Evolutionary conservation across 164 flowering plant species (phyloP).

Genomic region (Aristolochia contorta): DNA sequence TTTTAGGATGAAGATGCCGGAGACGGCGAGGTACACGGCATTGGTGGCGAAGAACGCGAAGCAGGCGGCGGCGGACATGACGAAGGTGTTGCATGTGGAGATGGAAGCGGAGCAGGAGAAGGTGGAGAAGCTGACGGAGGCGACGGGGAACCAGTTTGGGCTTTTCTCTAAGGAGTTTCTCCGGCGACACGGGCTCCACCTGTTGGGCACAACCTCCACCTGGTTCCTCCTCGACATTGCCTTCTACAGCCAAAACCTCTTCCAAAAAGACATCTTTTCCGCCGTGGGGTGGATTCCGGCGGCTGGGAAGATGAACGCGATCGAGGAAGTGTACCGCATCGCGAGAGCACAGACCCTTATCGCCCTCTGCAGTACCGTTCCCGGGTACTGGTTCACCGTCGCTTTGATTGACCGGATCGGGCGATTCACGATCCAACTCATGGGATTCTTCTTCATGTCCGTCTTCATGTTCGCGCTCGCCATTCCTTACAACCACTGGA

Average conservation of each 20-base stretch:
- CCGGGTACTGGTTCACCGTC: conserved; percentile 34
- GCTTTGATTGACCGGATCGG: conserved; percentile 24
- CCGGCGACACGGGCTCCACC: conserved; percentile 11
- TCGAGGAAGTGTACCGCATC: conserved; percentile 23
- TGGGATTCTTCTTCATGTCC: conserved; percentile 35
- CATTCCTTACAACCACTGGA: conserved; percentile 16
- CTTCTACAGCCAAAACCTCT: conserved; percentile 30
- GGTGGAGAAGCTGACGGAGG: conserved; percentile 4
- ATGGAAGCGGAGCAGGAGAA: conserved; percentile 22
- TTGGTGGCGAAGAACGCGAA: conserved; percentile 49
- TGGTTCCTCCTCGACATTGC: conserved; percentile 41
- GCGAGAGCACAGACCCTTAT: conserved; percentile 24
- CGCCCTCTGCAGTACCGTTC: conserved; percentile 30
- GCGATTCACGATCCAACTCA: conserved; percentile 21
- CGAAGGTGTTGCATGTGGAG: conserved; percentile 27
- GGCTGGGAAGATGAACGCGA: conserved; percentile 22
- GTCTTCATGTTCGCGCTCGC: conserved; percentile 26
- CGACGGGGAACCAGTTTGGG: background rate
- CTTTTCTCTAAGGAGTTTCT: conserved; percentile 13
- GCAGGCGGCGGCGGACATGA: conserved; percentile 32
- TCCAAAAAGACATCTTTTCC: conserved; percentile 25
- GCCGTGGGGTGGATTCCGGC: conserved; percentile 30
- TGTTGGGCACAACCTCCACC: conserved; percentile 15
- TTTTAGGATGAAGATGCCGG: conserved; percentile 71
- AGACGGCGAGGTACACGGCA: conserved; percentile 59